Evolutionary conservation across 78 protist genomes (phyloP), one percentile per base, ranked within the genome.

Genomic region (Dictyostelium brefeldianum): DNA sequence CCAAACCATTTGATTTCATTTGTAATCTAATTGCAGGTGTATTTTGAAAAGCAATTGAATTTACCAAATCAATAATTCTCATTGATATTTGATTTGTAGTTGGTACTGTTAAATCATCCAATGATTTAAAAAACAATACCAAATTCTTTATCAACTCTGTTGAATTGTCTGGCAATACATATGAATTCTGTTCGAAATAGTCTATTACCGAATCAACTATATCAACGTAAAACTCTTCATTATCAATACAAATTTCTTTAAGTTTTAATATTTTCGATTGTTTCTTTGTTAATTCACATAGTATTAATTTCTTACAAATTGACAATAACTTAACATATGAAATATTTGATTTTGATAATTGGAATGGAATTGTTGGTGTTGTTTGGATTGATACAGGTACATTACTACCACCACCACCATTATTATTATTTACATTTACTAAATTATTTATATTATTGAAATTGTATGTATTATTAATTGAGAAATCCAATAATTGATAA

Each of bases 41-140:
- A 17, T 87, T 87, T 53, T 87, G 84, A 51, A 87, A 64, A 25
- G 93, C 83, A 17, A 87, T 15, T 18, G 69, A 80, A 31, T 87
- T 87, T 62, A 87, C 79, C 2, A 70, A 46, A n/a, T 87, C 81
- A 0, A 87, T 43, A 7, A 87, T 87, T 65, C 73, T 87, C 93
- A 87, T 87, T 77, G 81, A 87, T 11, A 65, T 47, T 8, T 78
- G 78, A n/a, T 81, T 57, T 36, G 43, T 36, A 36, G 43, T 36
- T 50, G 93, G 93, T 15, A 87, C 93, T 20, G 67, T 75, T 25
- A 87, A 75, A 64, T 87, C 93, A 54, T 87, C 93, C 41, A 87
- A 50, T 14, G 93, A 31, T 62, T 78, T 87, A 8, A 87, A 77
- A 41, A 75, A 87, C 31, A 59, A 47, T 7, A 87, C 93, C 0